Evolutionary conservation across 192 early-diverging fungal species (phyloP).

Genomic region (Coemansia interrupta): DNA sequence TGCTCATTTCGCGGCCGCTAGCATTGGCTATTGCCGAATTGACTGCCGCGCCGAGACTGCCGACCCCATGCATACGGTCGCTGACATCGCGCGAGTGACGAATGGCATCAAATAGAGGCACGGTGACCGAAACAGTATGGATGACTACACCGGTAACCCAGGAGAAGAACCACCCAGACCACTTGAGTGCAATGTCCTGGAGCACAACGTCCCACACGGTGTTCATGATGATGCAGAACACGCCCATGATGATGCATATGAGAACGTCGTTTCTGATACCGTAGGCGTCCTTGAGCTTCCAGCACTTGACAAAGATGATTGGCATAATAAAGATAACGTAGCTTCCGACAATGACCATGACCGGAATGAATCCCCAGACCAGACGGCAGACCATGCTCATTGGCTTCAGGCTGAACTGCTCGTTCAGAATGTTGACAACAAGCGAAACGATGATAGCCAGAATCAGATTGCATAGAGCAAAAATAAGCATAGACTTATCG

Average conservation of each 20-base stretch:
- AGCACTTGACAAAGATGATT: constrained; percentile 29
- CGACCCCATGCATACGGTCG: constrained; percentile 32
- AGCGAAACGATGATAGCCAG: constrained; percentile 24
- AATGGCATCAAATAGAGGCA: constrained; percentile 31
- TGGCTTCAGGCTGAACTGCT: constrained; percentile 36
- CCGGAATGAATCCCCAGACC: constrained; percentile 38
- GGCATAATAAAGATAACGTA: constrained; percentile 30
- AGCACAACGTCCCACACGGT: constrained; percentile 34
- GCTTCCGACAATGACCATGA: constrained; percentile 7
- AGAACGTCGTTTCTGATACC: constrained; percentile 45
- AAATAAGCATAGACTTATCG: constrained; percentile 17
- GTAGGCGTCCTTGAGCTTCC: constrained; percentile 41
- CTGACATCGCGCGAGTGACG: constrained; percentile 38
- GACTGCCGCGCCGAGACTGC: constrained; percentile 15
- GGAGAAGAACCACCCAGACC: constrained; percentile 44
- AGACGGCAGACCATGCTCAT: constrained; percentile 22
- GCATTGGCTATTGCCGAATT: constrained; percentile 24
- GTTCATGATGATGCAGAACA: constrained; percentile 15
- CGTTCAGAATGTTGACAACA: constrained; percentile 38
- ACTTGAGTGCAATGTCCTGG: constrained; percentile 12
- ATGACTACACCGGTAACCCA: constrained; percentile 27
- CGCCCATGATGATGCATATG: constrained; percentile 27
- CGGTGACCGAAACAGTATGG: constrained; percentile 26
- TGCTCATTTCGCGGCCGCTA: constrained; percentile 16
- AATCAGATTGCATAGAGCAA: constrained; percentile 13